Evolutionary conservation across 371 early-diverging fungal species (phyloP).

Genomic region (Mortierella sp.): DNA sequence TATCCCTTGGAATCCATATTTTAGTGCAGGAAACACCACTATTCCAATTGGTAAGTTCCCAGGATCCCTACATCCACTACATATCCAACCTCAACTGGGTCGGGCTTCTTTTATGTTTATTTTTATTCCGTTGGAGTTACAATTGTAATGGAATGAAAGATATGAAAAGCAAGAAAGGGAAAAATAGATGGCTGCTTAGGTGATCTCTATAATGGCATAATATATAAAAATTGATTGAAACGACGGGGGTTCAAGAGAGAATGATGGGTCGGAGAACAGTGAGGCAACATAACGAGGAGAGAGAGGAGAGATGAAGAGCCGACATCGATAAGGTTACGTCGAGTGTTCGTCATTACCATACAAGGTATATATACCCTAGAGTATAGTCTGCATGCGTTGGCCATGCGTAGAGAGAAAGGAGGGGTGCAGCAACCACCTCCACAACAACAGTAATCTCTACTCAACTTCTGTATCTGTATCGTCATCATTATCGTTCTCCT

Average conservation of each 20-base stretch:
- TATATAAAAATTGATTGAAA: neutral
- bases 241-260: neutral
- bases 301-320: neutral
- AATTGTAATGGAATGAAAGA: neutral
- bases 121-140: neutral
- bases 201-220: neutral
- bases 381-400: too few relatives aligned
- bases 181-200: neutral
- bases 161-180: neutral
- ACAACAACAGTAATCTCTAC: too few relatives aligned
- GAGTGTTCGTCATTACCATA: neutral
- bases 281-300: neutral
- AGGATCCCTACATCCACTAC: neutral
- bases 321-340: neutral
- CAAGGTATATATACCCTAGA: neutral
- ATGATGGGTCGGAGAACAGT: neutral
- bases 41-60: conserved; percentile 2
- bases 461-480: too few relatives aligned
- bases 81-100: too few relatives aligned
- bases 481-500: neutral
- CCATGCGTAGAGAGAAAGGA: too few relatives aligned
- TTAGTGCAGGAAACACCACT: neutral
- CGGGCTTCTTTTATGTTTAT: neutral
- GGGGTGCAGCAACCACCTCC: too few relatives aligned
- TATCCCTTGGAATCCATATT: neutral